Conservation (phyloP, 192 early-diverging fungal genomes). For the Gonapodya sp. region DNA sequence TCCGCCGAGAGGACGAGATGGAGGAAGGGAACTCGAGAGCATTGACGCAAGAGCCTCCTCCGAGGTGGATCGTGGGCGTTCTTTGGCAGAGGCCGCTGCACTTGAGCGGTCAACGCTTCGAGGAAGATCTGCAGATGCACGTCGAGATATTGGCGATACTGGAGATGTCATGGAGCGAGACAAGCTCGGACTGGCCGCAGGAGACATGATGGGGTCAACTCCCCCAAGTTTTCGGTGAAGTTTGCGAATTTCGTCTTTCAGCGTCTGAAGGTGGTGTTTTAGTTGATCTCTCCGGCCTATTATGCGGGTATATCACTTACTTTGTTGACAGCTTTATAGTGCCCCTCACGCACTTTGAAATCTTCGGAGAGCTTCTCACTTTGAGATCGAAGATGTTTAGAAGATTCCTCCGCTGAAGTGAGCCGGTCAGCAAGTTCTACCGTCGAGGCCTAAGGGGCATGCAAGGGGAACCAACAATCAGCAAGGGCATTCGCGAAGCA, state of each 20-base stretch:
- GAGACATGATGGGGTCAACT: not conserved
- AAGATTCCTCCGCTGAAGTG: not conserved
- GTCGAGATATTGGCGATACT: not conserved
- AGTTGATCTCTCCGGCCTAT: not conserved
- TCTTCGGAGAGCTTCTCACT: not conserved
- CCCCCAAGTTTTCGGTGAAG: not conserved
- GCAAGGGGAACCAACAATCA: too few relatives aligned
- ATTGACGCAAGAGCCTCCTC: not conserved
- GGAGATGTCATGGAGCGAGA: not conserved
- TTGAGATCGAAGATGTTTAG: not conserved
- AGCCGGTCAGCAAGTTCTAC: not conserved
- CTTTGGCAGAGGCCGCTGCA: not conserved
- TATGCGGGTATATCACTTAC: not conserved
- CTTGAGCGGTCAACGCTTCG: not conserved
- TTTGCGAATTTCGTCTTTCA: constrained; percentile 9
- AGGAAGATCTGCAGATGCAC: not conserved
- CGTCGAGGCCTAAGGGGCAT: not conserved
- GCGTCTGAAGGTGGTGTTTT: not conserved
- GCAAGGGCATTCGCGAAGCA: too few relatives aligned
- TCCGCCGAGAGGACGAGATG: not conserved
- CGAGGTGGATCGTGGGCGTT: not conserved
- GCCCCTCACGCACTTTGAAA: not conserved
- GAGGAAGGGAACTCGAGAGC: not conserved
- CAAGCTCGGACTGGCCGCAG: not conserved
- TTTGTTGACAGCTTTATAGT: constrained; percentile 5